Evolutionary conservation across 2,329 filamentous ascomycete species (phyloP).

Genomic region (Fusarium burgessii): DNA sequence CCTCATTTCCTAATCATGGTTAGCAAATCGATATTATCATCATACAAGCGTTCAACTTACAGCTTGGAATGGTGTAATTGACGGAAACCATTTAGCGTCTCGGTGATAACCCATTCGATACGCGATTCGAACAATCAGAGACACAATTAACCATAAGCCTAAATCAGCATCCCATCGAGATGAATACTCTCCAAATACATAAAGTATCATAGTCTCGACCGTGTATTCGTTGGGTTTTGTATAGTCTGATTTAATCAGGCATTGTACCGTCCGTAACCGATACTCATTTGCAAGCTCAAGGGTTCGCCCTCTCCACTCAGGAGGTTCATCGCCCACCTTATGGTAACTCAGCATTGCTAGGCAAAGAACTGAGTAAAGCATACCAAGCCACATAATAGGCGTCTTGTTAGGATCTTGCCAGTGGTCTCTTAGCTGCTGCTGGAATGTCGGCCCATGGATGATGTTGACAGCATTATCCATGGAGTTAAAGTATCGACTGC

Average conservation of each 20-base stretch:
- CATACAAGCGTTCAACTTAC: conserved; percentile 54
- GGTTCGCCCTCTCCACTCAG: conserved; percentile 78
- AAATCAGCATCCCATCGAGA: conserved; percentile 80
- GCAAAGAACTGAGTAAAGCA: conserved; percentile 81
- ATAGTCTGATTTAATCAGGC: conserved; percentile 80
- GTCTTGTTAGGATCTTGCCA: conserved; percentile 81
- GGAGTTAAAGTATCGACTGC: conserved; percentile 92
- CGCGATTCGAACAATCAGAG: conserved; percentile 67
- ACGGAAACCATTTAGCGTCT: conserved; percentile 79
- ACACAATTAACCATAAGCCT: conserved; percentile 70
- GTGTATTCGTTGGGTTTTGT: conserved; percentile 80
- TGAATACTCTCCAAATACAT: conserved; percentile 80
- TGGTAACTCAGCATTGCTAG: conserved; percentile 84
- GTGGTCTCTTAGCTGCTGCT: conserved; percentile 73
- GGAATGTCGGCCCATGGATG: conserved; percentile 86
- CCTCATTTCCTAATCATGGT: conserved; percentile 71
- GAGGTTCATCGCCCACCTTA: conserved; percentile 82
- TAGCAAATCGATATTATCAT: conserved; percentile 5
- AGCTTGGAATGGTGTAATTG: conserved; percentile 78
- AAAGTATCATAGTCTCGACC: conserved; percentile 81
- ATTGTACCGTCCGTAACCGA: conserved; percentile 80
- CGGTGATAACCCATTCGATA: conserved; percentile 82
- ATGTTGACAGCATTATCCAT: conserved; percentile 78
- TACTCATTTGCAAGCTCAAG: conserved; percentile 73
- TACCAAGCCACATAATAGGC: conserved; percentile 80